Evolutionary conservation across 2,329 filamentous ascomycete species (phyloP).

Genomic region (Pseudonectria foliicola): DNA sequence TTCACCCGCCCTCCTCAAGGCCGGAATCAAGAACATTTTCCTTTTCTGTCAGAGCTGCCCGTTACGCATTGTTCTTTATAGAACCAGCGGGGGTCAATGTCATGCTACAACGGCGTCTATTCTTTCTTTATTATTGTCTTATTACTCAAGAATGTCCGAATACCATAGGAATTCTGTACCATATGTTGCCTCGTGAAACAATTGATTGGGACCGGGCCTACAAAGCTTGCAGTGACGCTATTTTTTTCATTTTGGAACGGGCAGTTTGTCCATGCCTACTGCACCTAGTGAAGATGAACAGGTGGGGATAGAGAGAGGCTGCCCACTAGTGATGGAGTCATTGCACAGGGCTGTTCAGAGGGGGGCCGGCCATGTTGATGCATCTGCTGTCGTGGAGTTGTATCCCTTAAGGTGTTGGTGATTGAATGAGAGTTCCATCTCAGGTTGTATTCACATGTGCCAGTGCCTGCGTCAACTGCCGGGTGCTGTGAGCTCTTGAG

Average conservation of each 20-base stretch:
- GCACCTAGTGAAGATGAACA: neutral
- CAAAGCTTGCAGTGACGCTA: slow-evolving; percentile 15
- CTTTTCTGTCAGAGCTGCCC: neutral
- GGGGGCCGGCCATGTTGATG: neutral
- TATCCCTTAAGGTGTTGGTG: slow-evolving; percentile 14
- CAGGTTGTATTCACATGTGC: slow-evolving; percentile 4
- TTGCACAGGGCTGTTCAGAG: no score
- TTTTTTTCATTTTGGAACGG: slow-evolving; percentile 4
- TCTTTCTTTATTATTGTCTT: slow-evolving; percentile 9
- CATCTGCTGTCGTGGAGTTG: neutral
- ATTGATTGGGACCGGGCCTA: slow-evolving; percentile 3
- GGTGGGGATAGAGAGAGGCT: no score
- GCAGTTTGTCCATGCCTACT: slow-evolving; percentile 6
- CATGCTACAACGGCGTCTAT: slow-evolving; percentile 16
- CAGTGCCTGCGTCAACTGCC: neutral
- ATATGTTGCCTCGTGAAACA: slow-evolving; percentile 5
- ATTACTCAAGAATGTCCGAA: slow-evolving; percentile 2
- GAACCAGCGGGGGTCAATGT: slow-evolving; percentile 12
- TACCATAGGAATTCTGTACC: no score
- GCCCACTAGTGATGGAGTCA: no score
- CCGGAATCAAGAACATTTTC: slow-evolving; percentile 8
- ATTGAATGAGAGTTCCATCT: slow-evolving; percentile 22
- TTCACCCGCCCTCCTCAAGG: slow-evolving; percentile 6
- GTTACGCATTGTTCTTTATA: slow-evolving; percentile 5
- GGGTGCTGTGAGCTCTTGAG: neutral